Evolutionary conservation across 805 yeast species (phyloP).

Genomic region (Lipomyces sp.): DNA sequence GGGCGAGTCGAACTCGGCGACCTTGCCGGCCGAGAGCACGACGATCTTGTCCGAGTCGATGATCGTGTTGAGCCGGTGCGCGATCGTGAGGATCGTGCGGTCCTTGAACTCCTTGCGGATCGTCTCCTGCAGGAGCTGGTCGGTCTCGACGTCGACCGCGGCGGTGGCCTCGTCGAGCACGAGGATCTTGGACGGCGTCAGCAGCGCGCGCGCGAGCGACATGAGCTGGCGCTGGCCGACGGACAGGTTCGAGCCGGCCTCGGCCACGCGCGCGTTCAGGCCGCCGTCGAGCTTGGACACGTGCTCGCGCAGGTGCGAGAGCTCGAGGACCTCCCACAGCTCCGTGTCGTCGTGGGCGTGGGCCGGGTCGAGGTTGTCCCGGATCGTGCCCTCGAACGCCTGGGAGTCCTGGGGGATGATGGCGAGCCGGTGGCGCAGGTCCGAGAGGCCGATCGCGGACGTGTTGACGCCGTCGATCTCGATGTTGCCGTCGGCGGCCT

Average conservation of each 20-base stretch:
- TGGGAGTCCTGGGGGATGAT: constrained; percentile 95
- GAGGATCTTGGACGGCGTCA: constrained; percentile 67
- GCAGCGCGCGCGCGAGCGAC: constrained; percentile 79
- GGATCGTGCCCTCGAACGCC: constrained; percentile 78
- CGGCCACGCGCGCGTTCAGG: constrained; percentile 56
- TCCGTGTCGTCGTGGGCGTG: constrained; percentile 64
- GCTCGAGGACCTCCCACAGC: constrained; percentile 75
- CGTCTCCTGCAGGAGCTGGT: constrained; percentile 72
- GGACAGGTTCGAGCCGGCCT: constrained; percentile 82
- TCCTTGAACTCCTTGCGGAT: constrained; percentile 68
- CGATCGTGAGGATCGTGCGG: constrained; percentile 81
- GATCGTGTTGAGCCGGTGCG: constrained; percentile 83
- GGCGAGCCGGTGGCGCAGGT: constrained; percentile 70
- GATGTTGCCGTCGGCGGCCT: constrained; percentile 67
- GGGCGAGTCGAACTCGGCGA: constrained; percentile 77
- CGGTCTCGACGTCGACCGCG: constrained; percentile 86
- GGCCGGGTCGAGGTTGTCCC: constrained; percentile 86
- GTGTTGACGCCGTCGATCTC: constrained; percentile 69
- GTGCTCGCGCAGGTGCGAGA: constrained; percentile 73
- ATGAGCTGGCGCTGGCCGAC: constrained; percentile 85
- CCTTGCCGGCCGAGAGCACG: constrained; percentile 68
- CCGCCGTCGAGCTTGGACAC: constrained; percentile 54
- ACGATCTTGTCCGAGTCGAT: constrained; percentile 79
- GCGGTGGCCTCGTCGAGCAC: constrained; percentile 90
- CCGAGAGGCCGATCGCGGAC: constrained; percentile 65